These are phyloP conservation scores for Clavaria fumosa DNA, from an alignment of 768 basidiomycete species.

Conservation along the genomic window DNA sequence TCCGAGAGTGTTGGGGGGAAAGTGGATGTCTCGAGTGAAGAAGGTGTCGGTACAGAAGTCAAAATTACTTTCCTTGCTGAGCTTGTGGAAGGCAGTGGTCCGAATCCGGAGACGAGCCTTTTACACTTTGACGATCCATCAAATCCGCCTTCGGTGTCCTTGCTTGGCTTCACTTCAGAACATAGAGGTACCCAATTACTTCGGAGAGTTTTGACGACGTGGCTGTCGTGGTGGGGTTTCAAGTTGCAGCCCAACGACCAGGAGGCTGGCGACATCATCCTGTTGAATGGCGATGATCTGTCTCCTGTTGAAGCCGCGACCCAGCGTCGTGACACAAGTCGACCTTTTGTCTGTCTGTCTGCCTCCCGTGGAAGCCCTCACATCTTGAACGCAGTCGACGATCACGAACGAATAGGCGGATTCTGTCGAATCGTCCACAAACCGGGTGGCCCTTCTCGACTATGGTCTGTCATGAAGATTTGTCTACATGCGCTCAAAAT, in stretches of 20 bases:
- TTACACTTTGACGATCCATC: conserved; percentile 28
- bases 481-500: conserved; percentile 43
- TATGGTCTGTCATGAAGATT: conserved; percentile 50
- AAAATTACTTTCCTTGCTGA: conserved; percentile 74
- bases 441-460: conserved; percentile 68
- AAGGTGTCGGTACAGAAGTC: conserved; percentile 83
- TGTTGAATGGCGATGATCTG: conserved; percentile 72
- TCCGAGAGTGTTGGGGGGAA: conserved; percentile 80
- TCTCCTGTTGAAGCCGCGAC: conserved; percentile 41
- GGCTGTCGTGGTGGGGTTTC: conserved; percentile 73
- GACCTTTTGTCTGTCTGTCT: conserved; percentile 66
- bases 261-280: conserved; percentile 52
- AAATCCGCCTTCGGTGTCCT: conserved; percentile 38
- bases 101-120: conserved; percentile 27
- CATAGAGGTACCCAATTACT: conserved; percentile 57
- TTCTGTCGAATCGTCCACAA: conserved; percentile 85
- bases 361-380: conserved; percentile 50
- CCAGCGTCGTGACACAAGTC: conserved; percentile 35
- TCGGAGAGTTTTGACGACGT: conserved; percentile 42
- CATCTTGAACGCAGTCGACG: conserved; percentile 44
- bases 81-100: conserved; percentile 25
- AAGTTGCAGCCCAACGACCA: conserved; percentile 24
- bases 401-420: conserved; percentile 70
- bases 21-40: conserved; percentile 88
- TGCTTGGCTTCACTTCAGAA: conserved; percentile 54